Base-by-base conservation (phyloP, 495 filamentous ascomycete species). In the Aspergillus sparsus region DNA sequence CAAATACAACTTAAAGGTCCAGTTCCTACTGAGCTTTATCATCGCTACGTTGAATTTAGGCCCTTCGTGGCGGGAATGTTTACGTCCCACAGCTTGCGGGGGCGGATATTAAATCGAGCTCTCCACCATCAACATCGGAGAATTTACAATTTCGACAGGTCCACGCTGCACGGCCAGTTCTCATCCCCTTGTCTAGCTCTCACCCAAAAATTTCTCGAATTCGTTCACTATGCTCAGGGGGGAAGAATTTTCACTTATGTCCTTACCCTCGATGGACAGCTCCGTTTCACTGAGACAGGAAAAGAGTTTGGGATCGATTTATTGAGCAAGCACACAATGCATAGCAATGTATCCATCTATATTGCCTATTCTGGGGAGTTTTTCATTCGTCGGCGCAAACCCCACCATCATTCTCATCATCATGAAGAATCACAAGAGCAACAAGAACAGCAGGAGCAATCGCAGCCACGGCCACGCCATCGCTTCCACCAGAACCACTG, bases 271-370 rank as follows among this genome's bases (percentile, higher is more conserved):
- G 93, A 98, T 64, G 88, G 86, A 5, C 79, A 90, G 35, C 79
- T 94, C 64, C 87, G 91, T 21, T 98, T 97, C 73, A 97, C 93
- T 0, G 92, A 96, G 71, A 98, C 93, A 0, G 93, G 93, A 7
- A 91, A 93, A 60, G 92, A 97, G 68, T 96, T 97, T 57, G 90
- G 92, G 33, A 90, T 98, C 57, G 93, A 97, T 68, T 71, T 98
- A 58, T 74, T 98, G 57, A 89, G 85, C 65, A 98, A 98, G 70
- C 93, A 98, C 70, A 95, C 89, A 34, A 92, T 98, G 88, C 93
- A 98, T 68, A 92, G 89, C 67, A 87, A 96, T 73, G 92, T 95
- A 5, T 87, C 86, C 13, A 88, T 88, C 16, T 95, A 96, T 69
- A 89, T 98, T 58, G 92, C 92, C 3, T 97, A 87, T 70, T 88